Percentiles rank a stretch among this genome's conserved stretches.
Evolutionary conservation across 306 rosid species (phyloP).

Genomic region (Inga leiocalycina): DNA sequence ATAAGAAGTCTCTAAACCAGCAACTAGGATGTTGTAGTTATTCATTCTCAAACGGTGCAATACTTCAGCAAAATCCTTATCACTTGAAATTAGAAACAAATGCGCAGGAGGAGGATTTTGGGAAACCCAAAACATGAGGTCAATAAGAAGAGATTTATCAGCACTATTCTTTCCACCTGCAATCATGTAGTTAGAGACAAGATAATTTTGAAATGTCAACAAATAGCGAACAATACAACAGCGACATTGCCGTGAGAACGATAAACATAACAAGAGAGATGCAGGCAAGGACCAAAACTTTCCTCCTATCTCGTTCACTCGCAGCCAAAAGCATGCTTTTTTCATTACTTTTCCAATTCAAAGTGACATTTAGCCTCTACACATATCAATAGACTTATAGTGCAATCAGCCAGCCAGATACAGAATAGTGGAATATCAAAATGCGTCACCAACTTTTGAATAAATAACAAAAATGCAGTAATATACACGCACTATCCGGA

Average conservation of each 20-base stretch:
- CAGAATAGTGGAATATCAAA: background rate
- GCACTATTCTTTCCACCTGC: conserved; percentile 95
- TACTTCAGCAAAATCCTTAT: conserved; percentile 71
- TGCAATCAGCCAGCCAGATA: background rate
- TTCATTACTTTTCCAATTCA: background rate
- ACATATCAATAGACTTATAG: background rate
- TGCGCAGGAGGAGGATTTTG: conserved; percentile 98
- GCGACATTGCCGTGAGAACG: background rate
- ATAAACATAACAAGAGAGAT: background rate
- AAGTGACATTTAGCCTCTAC: background rate
- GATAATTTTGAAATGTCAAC: conserved; percentile 14
- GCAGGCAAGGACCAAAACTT: background rate
- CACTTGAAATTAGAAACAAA: conserved; percentile 82
- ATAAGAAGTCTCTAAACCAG: conserved; percentile 55
- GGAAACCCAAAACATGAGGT: conserved; percentile 90
- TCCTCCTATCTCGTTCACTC: background rate
- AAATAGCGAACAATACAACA: conserved; percentile 7
- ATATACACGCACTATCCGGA: background rate
- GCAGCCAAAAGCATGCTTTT: conserved; percentile 2
- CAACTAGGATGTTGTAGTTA: conserved; percentile 86
- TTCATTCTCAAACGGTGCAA: conserved; percentile 83
- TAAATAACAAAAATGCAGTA: background rate
- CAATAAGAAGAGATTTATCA: conserved; percentile 77
- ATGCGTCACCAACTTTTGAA: background rate
- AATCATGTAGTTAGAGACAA: conserved; percentile 9